phyloP scores from a whole-genome alignment of 1,139 yeast genomes.

The Blastobotrys serpentis region DNA sequence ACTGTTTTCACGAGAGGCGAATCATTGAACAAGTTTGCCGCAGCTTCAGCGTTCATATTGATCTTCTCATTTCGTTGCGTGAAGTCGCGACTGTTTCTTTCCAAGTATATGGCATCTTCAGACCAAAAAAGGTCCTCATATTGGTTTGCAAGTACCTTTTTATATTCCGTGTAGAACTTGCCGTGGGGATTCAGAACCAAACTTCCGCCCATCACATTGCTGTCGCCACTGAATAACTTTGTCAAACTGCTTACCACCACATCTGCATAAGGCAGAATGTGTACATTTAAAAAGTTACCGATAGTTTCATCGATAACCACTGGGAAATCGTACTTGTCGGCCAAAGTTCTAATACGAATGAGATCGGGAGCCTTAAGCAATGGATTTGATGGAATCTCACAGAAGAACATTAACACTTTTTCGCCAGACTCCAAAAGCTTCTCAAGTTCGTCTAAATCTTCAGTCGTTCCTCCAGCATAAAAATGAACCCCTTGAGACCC shows the following conservation, averaged over 20 bases:
- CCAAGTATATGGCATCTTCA: slow-evolving; percentile 89
- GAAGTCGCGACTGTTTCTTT: slow-evolving; percentile 90
- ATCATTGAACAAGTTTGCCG: slow-evolving; percentile 41
- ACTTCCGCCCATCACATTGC: slow-evolving; percentile 94
- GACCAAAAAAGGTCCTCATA: slow-evolving; percentile 85
- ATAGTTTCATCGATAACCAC: slow-evolving; percentile 91
- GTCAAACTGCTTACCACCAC: slow-evolving; percentile 84
- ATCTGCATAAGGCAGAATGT: slow-evolving; percentile 79
- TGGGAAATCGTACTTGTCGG: slow-evolving; percentile 68
- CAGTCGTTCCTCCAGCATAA: slow-evolving; percentile 79
- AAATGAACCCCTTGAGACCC: slow-evolving; percentile 77
- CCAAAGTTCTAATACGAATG: slow-evolving; percentile 57
- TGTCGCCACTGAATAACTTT: slow-evolving; percentile 90
- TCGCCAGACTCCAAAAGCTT: slow-evolving; percentile 59
- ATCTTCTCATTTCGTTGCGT: slow-evolving; percentile 62
- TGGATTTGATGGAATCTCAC: slow-evolving; percentile 96
- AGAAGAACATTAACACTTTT: slow-evolving; percentile 65
- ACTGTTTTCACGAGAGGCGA: slow-evolving; percentile 53
- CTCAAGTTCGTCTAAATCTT: slow-evolving; percentile 67
- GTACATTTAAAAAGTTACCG: slow-evolving; percentile 83
- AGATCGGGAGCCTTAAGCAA: slow-evolving; percentile 80
- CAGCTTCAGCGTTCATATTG: slow-evolving; percentile 65
- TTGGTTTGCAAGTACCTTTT: slow-evolving; percentile 49
- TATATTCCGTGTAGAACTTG: slow-evolving; percentile 51
- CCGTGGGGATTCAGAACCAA: slow-evolving; percentile 73